These are phyloP conservation scores for Fragaria iinumae DNA, from an alignment of 306 rosid species.

Conservation along the genomic window DNA sequence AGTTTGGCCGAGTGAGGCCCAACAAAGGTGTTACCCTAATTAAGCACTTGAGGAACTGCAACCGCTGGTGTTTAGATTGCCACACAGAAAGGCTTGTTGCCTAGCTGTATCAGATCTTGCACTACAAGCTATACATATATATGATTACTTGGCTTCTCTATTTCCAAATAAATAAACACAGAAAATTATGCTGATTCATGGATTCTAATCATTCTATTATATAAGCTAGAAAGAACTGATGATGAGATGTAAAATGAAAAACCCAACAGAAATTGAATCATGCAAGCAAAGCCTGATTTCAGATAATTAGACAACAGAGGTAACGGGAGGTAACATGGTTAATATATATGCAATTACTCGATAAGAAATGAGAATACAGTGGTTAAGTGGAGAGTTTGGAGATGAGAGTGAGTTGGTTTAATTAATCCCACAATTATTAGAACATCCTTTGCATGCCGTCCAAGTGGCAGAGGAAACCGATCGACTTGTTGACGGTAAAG, in stretches of 20 bases:
- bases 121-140: too few relatives aligned
- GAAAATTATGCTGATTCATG: too few relatives aligned
- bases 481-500: neutral
- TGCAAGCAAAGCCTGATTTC: neutral
- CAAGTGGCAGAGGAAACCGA: conserved; percentile 16
- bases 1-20: neutral
- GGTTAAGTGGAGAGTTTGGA: neutral
- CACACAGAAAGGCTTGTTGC: too few relatives aligned
- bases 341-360: neutral
- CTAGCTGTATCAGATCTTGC: too few relatives aligned
- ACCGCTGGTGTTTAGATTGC: too few relatives aligned
- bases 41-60: too few relatives aligned
- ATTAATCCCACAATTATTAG: neutral
- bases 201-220: too few relatives aligned
- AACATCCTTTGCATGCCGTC: conserved; percentile 13
- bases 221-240: neutral
- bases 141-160: neutral
- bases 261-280: neutral
- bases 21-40: too few relatives aligned
- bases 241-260: neutral
- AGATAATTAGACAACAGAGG: neutral
- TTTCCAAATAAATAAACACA: neutral
- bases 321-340: neutral
- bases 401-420: neutral
- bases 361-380: neutral